Evolutionary conservation across 176 grass and related monocot species (phyloP).

Genomic region (Urochloa ruziziensis): DNA sequence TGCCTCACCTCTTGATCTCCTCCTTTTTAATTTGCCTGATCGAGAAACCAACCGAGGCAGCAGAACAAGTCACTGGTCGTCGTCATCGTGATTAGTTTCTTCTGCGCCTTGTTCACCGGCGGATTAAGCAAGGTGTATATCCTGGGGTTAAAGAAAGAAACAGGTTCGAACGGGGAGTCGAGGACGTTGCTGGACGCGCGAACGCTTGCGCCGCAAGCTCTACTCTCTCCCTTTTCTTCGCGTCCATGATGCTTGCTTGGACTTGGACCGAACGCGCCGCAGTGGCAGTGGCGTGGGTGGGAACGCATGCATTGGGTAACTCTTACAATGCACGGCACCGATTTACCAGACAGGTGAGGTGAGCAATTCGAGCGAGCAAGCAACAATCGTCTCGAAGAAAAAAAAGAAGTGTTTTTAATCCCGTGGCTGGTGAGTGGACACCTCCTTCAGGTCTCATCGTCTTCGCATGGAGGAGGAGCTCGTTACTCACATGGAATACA

Average conservation of each 20-base stretch:
- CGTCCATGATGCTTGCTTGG: slow-evolving; percentile 4
- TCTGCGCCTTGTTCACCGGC: neutral
- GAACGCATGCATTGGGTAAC: slow-evolving; percentile 10
- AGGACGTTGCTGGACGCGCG: neutral
- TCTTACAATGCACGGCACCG: slow-evolving; percentile 18
- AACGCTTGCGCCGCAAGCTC: slow-evolving; percentile 18
- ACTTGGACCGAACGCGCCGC: neutral
- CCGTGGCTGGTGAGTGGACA: neutral
- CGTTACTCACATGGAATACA: slow-evolving; percentile 20
- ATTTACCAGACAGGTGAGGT: neutral
- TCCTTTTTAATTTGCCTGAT: neutral
- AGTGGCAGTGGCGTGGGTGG: neutral
- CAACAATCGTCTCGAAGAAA: neutral
- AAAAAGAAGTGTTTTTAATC: too few species aligned
- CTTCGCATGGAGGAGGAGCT: neutral
- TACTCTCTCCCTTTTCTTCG: neutral
- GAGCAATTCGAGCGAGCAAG: neutral
- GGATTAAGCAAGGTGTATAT: slow-evolving; percentile 1
- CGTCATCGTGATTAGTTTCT: neutral
- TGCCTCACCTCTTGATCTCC: too few species aligned
- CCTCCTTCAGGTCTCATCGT: neutral
- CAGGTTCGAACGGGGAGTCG: neutral
- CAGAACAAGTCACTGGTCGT: neutral
- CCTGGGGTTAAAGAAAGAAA: slow-evolving; percentile 4
- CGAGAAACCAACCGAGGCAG: neutral